Conservation (phyloP, 1,139 yeast genomes). For the Kodamaea suecica region DNA sequence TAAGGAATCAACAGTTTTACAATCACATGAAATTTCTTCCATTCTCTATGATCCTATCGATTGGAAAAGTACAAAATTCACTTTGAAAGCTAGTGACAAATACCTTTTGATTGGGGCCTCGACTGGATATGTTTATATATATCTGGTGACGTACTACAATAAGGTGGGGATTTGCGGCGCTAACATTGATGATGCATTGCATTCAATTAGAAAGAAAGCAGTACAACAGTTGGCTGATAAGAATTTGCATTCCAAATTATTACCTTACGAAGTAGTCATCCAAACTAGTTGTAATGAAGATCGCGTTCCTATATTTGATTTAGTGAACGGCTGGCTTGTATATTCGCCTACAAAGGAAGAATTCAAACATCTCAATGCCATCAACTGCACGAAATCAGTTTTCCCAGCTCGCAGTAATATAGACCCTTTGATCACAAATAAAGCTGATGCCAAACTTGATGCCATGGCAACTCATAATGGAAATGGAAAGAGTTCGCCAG, state of each 20-base stretch:
- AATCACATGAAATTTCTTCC: neutral
- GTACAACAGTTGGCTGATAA: constrained; percentile 24
- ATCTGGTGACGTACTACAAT: neutral
- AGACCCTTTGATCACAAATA: constrained; percentile 15
- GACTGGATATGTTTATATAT: constrained; percentile 7
- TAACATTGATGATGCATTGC: constrained; percentile 22
- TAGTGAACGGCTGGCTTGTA: constrained; percentile 50
- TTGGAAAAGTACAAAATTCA: constrained; percentile 2
- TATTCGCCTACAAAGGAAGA: constrained; percentile 44
- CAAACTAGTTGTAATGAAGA: constrained; percentile 36
- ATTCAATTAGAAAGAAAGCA: constrained; percentile 23
- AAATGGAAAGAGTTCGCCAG: too few species aligned
- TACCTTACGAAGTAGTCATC: constrained; percentile 22
- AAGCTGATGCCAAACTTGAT: constrained; percentile 1
- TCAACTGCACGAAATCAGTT: constrained; percentile 14
- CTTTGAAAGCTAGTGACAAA: constrained; percentile 6
- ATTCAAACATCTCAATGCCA: constrained; percentile 28
- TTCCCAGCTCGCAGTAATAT: constrained; percentile 1
- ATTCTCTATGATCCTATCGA: neutral
- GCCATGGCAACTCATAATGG: too few species aligned
- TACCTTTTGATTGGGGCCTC: constrained; percentile 8
- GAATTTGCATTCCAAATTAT: constrained; percentile 13
- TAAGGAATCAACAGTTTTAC: neutral
- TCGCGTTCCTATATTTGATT: constrained; percentile 45
- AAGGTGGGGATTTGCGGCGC: constrained; percentile 2